Percentiles rank a stretch among this genome's conserved stretches.
phyloP scores from a whole-genome alignment of 2,329 filamentous ascomycete species.

The Colletotrichum sansevieriae region DNA sequence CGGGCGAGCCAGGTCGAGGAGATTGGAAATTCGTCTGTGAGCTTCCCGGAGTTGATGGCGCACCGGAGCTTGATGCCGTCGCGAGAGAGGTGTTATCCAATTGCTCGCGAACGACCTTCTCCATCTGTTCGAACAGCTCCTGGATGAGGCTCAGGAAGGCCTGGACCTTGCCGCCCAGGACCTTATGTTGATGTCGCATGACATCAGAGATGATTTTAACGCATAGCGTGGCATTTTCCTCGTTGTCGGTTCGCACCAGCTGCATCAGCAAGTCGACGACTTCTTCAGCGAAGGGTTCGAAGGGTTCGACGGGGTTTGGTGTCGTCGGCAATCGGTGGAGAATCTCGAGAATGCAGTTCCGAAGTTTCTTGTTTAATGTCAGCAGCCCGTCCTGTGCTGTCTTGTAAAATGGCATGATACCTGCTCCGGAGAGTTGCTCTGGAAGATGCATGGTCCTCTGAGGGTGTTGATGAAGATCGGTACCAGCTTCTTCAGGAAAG shows the following conservation, averaged over 20 bases:
- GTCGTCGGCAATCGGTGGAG: conserved; percentile 84
- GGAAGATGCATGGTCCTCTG: conserved; percentile 88
- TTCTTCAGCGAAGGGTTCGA: conserved; percentile 90
- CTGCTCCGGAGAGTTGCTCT: conserved; percentile 91
- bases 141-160: conserved; percentile 91
- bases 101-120: conserved; percentile 93
- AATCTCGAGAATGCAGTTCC: conserved; percentile 94
- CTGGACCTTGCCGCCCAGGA: conserved; percentile 83
- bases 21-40: conserved; percentile 84
- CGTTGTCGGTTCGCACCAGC: conserved; percentile 91
- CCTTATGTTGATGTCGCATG: conserved; percentile 90
- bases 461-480: conserved; percentile 90
- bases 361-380: conserved; percentile 75
- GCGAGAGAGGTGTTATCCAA: conserved; percentile 81
- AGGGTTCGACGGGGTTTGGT: conserved; percentile 79
- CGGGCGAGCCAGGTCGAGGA: conserved; percentile 89
- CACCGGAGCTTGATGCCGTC: conserved; percentile 63
- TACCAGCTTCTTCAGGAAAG: conserved; percentile 89
- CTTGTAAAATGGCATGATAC: conserved; percentile 59
- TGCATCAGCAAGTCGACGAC: conserved; percentile 92
- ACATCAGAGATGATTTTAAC: conserved; percentile 99
- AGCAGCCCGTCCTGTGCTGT: conserved; percentile 34
- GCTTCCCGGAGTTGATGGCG: conserved; percentile 76
- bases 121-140: conserved; percentile 96
- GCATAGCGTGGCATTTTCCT: conserved; percentile 98